Evolutionary conservation across 2,329 filamentous ascomycete genomes (phyloP).

Genomic region (Pseudohalonectria lignicola): DNA sequence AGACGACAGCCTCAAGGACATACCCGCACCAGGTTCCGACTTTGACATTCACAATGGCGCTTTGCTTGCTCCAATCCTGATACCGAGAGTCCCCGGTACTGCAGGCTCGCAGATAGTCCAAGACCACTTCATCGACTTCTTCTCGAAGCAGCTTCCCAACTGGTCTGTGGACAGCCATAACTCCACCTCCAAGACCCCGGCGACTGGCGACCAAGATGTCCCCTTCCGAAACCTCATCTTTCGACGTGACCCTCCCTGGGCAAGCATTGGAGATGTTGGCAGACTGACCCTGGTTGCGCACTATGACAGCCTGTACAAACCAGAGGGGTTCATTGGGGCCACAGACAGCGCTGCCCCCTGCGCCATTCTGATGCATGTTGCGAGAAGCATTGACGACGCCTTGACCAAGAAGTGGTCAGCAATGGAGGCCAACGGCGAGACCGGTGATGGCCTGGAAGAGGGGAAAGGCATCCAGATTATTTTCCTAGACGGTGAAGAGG

Average conservation of each 20-base stretch:
- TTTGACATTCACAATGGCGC: conserved; percentile 69
- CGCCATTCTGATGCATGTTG: conserved; percentile 83
- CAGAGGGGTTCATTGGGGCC: conserved; percentile 82
- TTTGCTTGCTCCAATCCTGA: conserved; percentile 76
- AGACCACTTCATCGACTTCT: conserved; percentile 77
- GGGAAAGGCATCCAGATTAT: conserved; percentile 80
- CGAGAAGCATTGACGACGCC: conserved; percentile 67
- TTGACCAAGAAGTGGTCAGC: conserved; percentile 72
- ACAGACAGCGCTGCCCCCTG: conserved; percentile 91
- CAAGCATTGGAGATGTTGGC: conserved; percentile 60
- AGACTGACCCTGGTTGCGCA: conserved; percentile 83
- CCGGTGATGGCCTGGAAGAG: conserved; percentile 50
- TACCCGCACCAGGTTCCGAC: conserved; percentile 63
- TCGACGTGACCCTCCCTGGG: conserved; percentile 79
- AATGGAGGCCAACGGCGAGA: conserved; percentile 50
- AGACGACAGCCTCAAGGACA: conserved; percentile 58
- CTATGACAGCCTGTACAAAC: conserved; percentile 76
- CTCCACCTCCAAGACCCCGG: conserved; percentile 74
- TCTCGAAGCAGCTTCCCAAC: conserved; percentile 57
- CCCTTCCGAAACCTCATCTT: conserved; percentile 85
- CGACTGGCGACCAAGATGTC: conserved; percentile 56
- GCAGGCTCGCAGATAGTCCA: conserved; percentile 62
- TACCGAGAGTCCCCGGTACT: conserved; percentile 81
- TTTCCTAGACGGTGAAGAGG: conserved; percentile 89
- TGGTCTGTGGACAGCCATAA: conserved; percentile 85